phyloP scores from a whole-genome alignment of 768 basidiomycete genomes.

The Tylopilus felleus region DNA sequence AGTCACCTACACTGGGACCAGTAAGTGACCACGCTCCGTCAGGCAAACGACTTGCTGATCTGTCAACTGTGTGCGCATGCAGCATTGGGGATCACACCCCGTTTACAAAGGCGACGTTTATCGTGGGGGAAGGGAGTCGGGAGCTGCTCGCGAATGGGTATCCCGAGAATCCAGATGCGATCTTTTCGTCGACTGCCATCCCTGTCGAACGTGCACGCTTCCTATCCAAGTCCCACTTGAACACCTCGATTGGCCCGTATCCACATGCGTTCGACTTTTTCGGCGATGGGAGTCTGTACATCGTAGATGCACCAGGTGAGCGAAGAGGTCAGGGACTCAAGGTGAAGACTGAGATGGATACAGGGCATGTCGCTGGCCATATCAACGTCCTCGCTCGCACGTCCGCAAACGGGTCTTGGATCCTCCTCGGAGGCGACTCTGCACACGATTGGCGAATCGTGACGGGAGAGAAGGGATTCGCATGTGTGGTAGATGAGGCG shows the following conservation, averaged over 20 bases:
- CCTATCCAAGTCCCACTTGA: background rate
- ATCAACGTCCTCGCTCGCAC: constrained; percentile 54
- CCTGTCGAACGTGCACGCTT: too few relatives aligned
- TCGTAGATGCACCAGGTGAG: constrained; percentile 49
- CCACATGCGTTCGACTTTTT: constrained; percentile 50
- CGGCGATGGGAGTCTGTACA: constrained; percentile 55
- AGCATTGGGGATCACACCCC: constrained; percentile 40
- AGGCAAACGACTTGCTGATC: too few relatives aligned
- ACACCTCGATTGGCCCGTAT: constrained; percentile 46
- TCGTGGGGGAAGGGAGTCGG: constrained; percentile 39
- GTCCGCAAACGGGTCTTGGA: constrained; percentile 52
- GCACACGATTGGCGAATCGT: constrained; percentile 54
- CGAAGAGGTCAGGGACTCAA: background rate
- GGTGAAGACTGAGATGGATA: background rate
- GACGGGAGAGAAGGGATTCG: constrained; percentile 32
- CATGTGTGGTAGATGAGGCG: constrained; percentile 21
- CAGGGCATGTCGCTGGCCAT: constrained; percentile 52
- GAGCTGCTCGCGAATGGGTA: background rate
- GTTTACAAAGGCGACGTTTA: constrained; percentile 43
- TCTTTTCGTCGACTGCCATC: background rate
- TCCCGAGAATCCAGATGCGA: background rate
- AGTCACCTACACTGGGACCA: constrained; percentile 51
- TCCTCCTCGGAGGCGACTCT: constrained; percentile 53
- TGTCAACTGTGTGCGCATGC: background rate
- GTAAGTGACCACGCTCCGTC: background rate